Evolutionary conservation across 768 basidiomycete species (phyloP).

Genomic region (Tricholoma matsutake): DNA sequence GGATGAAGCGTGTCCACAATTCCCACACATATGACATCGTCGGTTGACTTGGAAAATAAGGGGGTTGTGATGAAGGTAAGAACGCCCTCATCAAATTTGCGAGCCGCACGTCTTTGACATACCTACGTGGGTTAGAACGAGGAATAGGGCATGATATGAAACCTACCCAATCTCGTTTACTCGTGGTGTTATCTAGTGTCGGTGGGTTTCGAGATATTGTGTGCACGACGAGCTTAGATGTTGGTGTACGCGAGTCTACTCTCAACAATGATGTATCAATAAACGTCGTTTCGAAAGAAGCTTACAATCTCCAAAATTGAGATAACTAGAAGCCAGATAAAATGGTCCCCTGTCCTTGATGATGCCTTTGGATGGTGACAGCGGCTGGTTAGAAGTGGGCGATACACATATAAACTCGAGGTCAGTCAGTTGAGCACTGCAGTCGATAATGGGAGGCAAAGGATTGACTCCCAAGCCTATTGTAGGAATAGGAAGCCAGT

Average conservation of each 20-base stretch:
- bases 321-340: constrained; percentile 48
- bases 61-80: constrained; percentile 44
- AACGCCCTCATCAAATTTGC: constrained; percentile 42
- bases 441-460: constrained; percentile 41
- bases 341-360: constrained; percentile 29
- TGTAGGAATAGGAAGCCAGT: background rate
- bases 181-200: constrained; percentile 10
- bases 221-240: constrained; percentile 37
- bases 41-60: constrained; percentile 27
- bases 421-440: constrained; percentile 34
- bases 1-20: constrained; percentile 46
- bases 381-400: constrained; percentile 9
- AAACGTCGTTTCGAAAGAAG: background rate
- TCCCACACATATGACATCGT: constrained; percentile 42
- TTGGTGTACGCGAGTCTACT: constrained; percentile 36
- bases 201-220: constrained; percentile 21
- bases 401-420: constrained; percentile 44
- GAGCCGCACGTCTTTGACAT: constrained; percentile 30
- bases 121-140: constrained; percentile 23
- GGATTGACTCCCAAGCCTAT: constrained; percentile 43
- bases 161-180: constrained; percentile 39
- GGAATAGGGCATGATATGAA: background rate
- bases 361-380: constrained; percentile 14
- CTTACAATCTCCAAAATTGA: constrained; percentile 66
- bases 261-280: background rate